Evolutionary conservation across 805 yeast species (phyloP).

Genomic region (Starmerella gropengiesseri): DNA sequence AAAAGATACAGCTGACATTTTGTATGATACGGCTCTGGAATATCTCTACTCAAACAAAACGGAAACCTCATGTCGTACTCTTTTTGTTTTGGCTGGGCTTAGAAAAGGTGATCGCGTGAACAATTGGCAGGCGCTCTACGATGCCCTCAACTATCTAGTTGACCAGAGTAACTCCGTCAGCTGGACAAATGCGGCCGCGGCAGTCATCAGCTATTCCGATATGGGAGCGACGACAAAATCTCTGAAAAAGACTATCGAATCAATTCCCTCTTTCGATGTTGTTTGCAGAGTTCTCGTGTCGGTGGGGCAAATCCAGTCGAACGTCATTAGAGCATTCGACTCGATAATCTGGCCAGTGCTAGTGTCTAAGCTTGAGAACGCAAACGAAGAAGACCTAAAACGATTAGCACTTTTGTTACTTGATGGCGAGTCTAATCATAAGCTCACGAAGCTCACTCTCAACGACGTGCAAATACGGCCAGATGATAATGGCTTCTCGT

Average conservation of each 20-base stretch:
- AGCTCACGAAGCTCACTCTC: background rate
- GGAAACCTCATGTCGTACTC: slow-evolving; percentile 12
- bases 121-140: slow-evolving; percentile 26
- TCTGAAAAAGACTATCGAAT: background rate
- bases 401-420: background rate
- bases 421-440: background rate
- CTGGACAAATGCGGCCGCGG: slow-evolving; percentile 18
- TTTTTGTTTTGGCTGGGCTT: slow-evolving; percentile 28
- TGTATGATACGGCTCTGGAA: slow-evolving; percentile 20
- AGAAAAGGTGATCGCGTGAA: slow-evolving; percentile 32
- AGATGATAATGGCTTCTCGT: background rate
- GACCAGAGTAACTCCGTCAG: background rate
- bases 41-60: background rate
- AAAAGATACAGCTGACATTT: slow-evolving; percentile 25
- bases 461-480: background rate
- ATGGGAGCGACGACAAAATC: slow-evolving; percentile 9
- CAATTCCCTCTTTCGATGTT: background rate
- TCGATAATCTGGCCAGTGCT: background rate
- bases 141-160: background rate
- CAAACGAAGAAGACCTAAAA: background rate
- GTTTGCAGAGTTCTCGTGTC: background rate
- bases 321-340: background rate
- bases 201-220: slow-evolving; percentile 17
- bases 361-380: background rate
- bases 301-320: background rate